Conservation (phyloP, 2,329 filamentous ascomycete species). For the Colletotrichum karsti region DNA sequence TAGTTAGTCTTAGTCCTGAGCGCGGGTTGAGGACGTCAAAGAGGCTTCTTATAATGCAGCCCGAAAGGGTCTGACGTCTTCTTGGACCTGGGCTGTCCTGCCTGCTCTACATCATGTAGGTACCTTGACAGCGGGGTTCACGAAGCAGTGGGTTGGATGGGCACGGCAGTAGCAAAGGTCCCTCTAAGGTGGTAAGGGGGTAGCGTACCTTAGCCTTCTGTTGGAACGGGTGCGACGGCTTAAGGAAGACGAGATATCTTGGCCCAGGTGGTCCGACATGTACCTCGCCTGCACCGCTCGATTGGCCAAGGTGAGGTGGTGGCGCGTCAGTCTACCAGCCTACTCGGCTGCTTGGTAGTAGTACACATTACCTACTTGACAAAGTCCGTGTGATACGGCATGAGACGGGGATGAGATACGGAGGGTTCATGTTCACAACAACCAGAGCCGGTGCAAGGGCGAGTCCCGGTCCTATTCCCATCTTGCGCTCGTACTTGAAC, state of each 20-base stretch:
- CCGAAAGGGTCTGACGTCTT: conserved; percentile 22
- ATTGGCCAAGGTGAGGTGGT: not conserved
- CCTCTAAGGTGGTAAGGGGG: not conserved
- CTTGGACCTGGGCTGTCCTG: not conserved
- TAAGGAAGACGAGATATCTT: conserved; percentile 2
- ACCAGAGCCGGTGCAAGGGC: not conserved
- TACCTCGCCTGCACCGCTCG: not conserved
- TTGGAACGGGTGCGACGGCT: conserved; percentile 10
- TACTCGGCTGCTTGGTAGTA: no score
- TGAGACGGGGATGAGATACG: not conserved
- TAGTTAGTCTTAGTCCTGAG: no score
- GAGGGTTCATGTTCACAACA: not conserved
- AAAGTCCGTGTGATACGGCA: not conserved
- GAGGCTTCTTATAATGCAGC: conserved; percentile 8
- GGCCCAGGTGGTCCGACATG: not conserved
- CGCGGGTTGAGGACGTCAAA: not conserved
- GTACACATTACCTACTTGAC: no score
- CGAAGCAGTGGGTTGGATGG: not conserved
- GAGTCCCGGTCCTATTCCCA: not conserved
- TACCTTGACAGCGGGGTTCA: not conserved
- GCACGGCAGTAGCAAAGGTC: not conserved
- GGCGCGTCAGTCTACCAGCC: not conserved
- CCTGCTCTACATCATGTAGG: not conserved
- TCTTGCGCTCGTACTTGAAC: not conserved
- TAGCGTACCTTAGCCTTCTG: not conserved